phyloP scores from a whole-genome alignment of 345 rosid species.

The Kernera saxatilis region DNA sequence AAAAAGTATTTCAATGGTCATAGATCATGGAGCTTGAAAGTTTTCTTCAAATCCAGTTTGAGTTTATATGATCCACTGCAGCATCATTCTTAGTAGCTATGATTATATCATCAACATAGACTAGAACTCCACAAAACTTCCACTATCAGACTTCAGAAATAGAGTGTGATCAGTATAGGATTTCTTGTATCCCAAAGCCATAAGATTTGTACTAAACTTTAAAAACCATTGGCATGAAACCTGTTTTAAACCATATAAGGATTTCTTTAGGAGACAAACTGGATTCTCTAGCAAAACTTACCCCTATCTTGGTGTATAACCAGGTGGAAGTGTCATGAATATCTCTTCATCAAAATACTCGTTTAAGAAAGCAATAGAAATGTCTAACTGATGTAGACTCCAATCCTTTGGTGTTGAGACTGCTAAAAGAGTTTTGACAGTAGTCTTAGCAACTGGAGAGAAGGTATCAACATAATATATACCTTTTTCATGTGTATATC shows the following conservation, averaged over 20 bases:
- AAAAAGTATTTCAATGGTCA: background rate
- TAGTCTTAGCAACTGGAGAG: background rate
- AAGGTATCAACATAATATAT: background rate
- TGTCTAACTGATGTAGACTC: background rate
- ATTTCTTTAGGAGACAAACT: background rate
- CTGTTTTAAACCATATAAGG: background rate
- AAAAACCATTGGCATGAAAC: background rate
- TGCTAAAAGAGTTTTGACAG: background rate
- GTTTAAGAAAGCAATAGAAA: background rate
- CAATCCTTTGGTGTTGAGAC: background rate
- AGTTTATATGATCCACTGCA: background rate
- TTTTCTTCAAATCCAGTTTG: background rate
- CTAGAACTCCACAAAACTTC: background rate
- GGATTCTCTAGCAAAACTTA: background rate
- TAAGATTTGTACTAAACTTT: too few relatives aligned
- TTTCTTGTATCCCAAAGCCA: background rate
- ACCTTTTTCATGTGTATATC: too few relatives aligned
- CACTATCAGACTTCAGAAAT: too few relatives aligned
- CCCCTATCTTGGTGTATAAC: background rate
- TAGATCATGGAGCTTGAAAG: background rate
- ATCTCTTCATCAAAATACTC: background rate
- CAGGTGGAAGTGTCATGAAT: background rate
- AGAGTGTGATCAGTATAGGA: background rate
- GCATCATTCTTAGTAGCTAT: background rate
- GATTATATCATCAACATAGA: background rate